phyloP scores from a whole-genome alignment of 805 yeast genomes.

The Yarrowia sp. region DNA sequence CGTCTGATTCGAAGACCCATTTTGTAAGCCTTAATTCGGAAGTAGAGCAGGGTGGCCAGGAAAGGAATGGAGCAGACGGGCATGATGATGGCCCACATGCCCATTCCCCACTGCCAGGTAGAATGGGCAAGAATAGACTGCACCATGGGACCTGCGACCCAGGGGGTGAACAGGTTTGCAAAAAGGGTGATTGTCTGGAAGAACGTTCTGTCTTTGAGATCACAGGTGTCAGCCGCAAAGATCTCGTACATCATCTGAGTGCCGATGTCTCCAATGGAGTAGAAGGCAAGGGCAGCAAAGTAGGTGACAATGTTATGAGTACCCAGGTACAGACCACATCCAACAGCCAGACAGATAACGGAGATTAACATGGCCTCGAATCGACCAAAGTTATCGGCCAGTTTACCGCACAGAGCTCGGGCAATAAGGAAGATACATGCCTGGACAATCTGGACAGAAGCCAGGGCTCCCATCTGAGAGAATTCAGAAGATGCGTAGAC shows the following conservation, averaged over 20 bases:
- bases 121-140: conserved; percentile 46
- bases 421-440: conserved; percentile 21
- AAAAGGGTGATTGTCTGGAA: conserved; percentile 50
- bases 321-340: conserved; percentile 28
- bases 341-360: conserved; percentile 4
- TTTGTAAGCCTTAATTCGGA: conserved; percentile 42
- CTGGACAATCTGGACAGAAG: conserved; percentile 25
- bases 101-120: conserved; percentile 63
- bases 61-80: conserved; percentile 51
- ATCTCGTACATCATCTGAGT: conserved; percentile 51
- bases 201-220: conserved; percentile 53
- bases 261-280: conserved; percentile 53
- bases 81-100: conserved; percentile 57
- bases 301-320: conserved; percentile 49
- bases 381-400: conserved; percentile 33
- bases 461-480: conserved; percentile 17
- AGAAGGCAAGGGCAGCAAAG: conserved; percentile 52
- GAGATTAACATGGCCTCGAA: conserved; percentile 32
- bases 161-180: conserved; percentile 53
- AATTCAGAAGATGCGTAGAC: conserved; percentile 26
- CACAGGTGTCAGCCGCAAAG: conserved; percentile 52
- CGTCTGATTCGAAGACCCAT: conserved; percentile 40
- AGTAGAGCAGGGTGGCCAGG: conserved; percentile 41
- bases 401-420: conserved; percentile 21
- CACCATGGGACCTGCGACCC: conserved; percentile 52